Base-by-base conservation (phyloP, 2,329 filamentous ascomycete species). In the Neonectria punicea region DNA sequence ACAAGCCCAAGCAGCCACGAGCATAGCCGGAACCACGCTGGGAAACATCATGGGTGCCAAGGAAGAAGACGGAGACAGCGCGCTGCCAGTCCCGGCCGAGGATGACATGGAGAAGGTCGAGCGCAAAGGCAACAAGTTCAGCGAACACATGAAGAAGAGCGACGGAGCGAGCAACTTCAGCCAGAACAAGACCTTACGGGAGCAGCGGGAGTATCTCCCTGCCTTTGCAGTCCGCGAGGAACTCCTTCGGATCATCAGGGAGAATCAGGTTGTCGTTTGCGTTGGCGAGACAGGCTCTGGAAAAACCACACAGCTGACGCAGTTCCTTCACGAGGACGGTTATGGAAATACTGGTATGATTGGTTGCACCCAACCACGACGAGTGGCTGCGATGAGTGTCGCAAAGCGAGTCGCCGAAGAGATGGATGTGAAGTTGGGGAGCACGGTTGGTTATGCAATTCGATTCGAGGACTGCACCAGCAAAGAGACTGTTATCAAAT, bases 381-480 rank as follows among this genome's bases (percentile, higher is more conserved):
- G 96, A 85, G 97, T 99, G 36, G 96, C 96, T 25, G 96, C 96
- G 22, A 99, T 99, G 96, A 98, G 94, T 81, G 96, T 99, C 30
- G 96, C 96, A 2, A 98, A 98, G 79, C 94, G 96, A 84, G 96
- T 99, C 43, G 93, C 93, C 63, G 96, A 99, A 81, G 96, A 99
- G 81, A 99, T 99, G 97, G 93, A 97, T 72, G 94, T 97, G 49
- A 91, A 91, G 61, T 84, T 99, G 10, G 96, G 96, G 53, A 90
- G 91, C 61, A 87, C 91, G 0, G 97, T 99, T 41, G 96, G 96
- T 32, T 99, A 99, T 79, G 94, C 96, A 1, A 99, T 99, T 77
- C 94, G 96, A 58, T 99, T 99, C 74, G 96, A 99, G 77, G 97
- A 99, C 78, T 98, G 94, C 79, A 99, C 96, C 1, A 97, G 93